Conservation (phyloP, 2,329 filamentous ascomycete species). For the Gremmenia infestans region DNA sequence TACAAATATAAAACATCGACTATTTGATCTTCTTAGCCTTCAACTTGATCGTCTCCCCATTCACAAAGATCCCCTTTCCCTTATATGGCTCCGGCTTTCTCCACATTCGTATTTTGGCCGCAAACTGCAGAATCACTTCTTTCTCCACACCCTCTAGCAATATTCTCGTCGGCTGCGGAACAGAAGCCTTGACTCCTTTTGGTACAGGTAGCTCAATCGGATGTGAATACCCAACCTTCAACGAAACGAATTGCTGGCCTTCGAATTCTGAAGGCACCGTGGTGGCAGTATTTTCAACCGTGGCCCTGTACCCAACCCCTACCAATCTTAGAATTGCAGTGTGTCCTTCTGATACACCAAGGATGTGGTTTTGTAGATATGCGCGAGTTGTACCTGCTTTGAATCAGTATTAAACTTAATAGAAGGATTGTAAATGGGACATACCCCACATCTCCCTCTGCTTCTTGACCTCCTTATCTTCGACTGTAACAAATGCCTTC, state of each 20-base stretch:
- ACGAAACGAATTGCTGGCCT: constrained; percentile 81
- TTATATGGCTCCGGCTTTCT: constrained; percentile 95
- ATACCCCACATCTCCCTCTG: constrained; percentile 96
- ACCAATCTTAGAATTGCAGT: constrained; percentile 88
- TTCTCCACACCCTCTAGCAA: constrained; percentile 84
- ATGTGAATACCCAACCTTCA: constrained; percentile 97
- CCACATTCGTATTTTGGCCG: constrained; percentile 83
- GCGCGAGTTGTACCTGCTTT: constrained; percentile 76
- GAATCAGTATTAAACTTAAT: constrained; percentile 2
- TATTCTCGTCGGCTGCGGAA: constrained; percentile 86
- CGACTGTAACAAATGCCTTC: constrained; percentile 64
- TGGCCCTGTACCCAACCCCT: constrained; percentile 91
- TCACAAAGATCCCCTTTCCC: constrained; percentile 98
- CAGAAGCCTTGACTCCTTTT: constrained; percentile 75
- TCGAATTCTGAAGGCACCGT: constrained; percentile 64
- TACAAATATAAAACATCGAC: constrained; percentile 26
- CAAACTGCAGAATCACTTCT: constrained; percentile 84
- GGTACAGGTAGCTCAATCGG: constrained; percentile 87
- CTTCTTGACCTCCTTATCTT: constrained; percentile 61
- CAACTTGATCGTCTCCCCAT: constrained; percentile 94
- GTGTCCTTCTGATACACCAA: constrained; percentile 94
- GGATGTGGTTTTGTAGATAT: constrained; percentile 84
- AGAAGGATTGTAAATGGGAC: neutral
- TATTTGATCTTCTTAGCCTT: constrained; percentile 98
- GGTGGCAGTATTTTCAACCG: constrained; percentile 69